These are phyloP conservation scores for Daldinia grandis DNA, from an alignment of 495 filamentous ascomycete species.

Conservation along the genomic window DNA sequence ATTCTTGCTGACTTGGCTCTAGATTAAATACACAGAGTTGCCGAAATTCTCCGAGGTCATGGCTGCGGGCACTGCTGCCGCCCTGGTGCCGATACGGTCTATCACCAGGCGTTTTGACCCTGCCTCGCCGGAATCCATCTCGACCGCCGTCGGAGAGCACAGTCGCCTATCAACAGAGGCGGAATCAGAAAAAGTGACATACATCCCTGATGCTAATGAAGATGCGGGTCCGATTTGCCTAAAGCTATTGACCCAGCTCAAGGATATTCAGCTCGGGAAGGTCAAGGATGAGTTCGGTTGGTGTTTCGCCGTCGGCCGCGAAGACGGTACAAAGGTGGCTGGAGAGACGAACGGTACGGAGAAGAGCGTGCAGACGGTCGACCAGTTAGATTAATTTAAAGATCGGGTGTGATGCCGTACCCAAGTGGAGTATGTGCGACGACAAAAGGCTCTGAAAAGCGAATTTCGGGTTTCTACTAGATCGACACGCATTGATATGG, in stretches of 20 bases:
- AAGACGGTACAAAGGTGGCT: conserved; percentile 53
- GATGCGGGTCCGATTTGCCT: conserved; percentile 75
- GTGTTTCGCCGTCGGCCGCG: conserved; percentile 64
- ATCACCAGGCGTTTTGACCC: conserved; percentile 70
- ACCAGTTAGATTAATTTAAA: conserved; percentile 50
- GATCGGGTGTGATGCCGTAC: not conserved
- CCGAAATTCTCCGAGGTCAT: conserved; percentile 81
- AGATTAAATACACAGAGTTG: conserved; percentile 85
- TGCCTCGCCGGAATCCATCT: conserved; percentile 53
- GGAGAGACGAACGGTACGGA: conserved; percentile 31
- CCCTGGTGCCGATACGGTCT: conserved; percentile 87
- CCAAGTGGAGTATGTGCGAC: conserved; percentile 1
- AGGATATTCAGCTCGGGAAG: conserved; percentile 85
- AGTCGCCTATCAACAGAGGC: conserved; percentile 46
- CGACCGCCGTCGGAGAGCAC: conserved; percentile 42
- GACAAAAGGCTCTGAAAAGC: conserved; percentile 14
- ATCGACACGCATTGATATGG: not conserved
- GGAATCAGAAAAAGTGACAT: conserved; percentile 70
- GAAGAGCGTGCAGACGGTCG: conserved; percentile 44
- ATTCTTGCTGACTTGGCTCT: conserved; percentile 26
- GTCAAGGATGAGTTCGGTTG: conserved; percentile 79
- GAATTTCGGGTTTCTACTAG: not conserved
- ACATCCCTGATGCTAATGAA: conserved; percentile 66
- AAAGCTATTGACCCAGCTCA: conserved; percentile 75
- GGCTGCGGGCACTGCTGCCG: conserved; percentile 91